A percentile compares a stretch with the other conserved stretches of the same genome.
Conservation (phyloP, 306 rosid genomes). For the Alnus rubra region DNA sequence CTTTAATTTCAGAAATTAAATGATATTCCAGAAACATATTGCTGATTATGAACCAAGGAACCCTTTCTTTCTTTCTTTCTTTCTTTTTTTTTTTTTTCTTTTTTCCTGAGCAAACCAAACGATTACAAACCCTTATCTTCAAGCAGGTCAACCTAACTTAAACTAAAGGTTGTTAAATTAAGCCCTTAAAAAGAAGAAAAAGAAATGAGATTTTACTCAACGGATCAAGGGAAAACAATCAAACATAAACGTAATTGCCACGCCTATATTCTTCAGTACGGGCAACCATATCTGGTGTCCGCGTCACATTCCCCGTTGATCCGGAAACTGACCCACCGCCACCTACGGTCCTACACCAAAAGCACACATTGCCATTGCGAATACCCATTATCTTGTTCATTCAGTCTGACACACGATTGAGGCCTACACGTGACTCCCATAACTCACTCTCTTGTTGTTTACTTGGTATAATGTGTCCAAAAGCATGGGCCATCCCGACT, state of each 20-base stretch:
- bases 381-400: background rate
- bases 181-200: background rate
- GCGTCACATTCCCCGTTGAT: background rate
- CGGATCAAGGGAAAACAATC: background rate
- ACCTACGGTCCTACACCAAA: background rate
- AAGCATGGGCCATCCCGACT: background rate
- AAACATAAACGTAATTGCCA: background rate
- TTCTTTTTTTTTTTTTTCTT: no score
- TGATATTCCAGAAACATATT: no score
- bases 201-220: background rate
- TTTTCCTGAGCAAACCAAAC: no score
- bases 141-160: background rate
- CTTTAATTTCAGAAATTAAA: no score
- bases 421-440: slow-evolving; percentile 62
- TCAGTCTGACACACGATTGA: slow-evolving; percentile 27
- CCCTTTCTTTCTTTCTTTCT: no score
- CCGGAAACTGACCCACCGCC: slow-evolving; percentile 6
- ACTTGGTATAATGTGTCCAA: slow-evolving; percentile 1
- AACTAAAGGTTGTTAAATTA: background rate
- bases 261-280: background rate
- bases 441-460: slow-evolving; percentile 33
- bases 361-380: background rate
- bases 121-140: background rate
- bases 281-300: background rate
- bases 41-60: no score